Evolutionary conservation across 768 basidiomycete species (phyloP).

Genomic region (Psilocybe cubensis): DNA sequence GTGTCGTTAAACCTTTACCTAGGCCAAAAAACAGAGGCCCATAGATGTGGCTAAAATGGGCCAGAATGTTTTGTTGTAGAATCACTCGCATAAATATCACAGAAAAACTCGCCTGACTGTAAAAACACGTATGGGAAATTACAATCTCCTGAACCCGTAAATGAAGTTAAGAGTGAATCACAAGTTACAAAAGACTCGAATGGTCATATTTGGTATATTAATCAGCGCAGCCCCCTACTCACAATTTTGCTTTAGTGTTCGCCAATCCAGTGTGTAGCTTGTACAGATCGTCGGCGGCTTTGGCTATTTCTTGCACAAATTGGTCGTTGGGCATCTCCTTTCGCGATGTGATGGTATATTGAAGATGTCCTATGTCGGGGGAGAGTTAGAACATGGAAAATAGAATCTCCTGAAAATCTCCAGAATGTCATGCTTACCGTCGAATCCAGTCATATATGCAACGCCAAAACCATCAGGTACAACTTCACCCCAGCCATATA

Average conservation of each 20-base stretch:
- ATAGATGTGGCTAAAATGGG: no score
- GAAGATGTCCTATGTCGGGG: constrained; percentile 62
- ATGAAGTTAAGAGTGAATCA: neutral
- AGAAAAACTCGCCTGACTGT: no score
- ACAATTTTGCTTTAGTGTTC: constrained; percentile 39
- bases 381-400: neutral
- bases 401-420: no score
- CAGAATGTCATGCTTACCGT: constrained; percentile 50
- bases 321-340: constrained; percentile 80
- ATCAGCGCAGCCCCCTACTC: neutral
- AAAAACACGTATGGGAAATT: neutral
- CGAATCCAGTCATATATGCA: constrained; percentile 91
- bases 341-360: constrained; percentile 88
- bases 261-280: constrained; percentile 46
- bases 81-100: no score
- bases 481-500: constrained; percentile 96
- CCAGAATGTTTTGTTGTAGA: no score
- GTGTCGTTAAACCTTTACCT: no score
- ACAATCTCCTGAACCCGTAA: neutral
- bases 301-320: constrained; percentile 72
- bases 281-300: constrained; percentile 68
- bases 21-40: no score
- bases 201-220: neutral
- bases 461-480: constrained; percentile 95
- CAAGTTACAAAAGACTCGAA: neutral